A percentile compares a stretch with the other conserved stretches of the same genome.
phyloP scores from a whole-genome alignment of 495 filamentous ascomycete genomes.

The Penicillium macrosclerotiorum region DNA sequence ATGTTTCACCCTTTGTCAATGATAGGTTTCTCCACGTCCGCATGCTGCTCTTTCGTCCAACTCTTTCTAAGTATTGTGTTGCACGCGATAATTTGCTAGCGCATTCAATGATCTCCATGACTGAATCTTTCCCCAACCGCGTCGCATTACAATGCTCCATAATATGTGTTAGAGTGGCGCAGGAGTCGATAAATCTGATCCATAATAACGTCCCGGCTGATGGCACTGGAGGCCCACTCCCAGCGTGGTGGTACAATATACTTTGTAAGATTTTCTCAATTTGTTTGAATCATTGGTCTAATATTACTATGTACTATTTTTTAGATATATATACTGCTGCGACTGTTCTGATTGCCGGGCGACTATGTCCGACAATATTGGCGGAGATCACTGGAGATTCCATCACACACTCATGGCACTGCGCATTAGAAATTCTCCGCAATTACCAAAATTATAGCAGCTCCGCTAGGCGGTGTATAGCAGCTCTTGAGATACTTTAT shows the following conservation, averaged over 20 bases:
- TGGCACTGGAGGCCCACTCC: conserved; percentile 33
- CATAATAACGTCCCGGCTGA: conserved; percentile 32
- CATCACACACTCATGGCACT: conserved; percentile 31
- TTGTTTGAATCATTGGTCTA: background rate
- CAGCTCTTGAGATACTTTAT: conserved; percentile 39
- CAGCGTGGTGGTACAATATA: conserved; percentile 44
- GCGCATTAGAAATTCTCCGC: conserved; percentile 32
- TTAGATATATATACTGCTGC: conserved; percentile 39
- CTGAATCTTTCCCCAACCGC: conserved; percentile 36
- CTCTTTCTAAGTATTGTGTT: conserved; percentile 36
- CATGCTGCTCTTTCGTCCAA: conserved; percentile 38
- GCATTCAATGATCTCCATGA: conserved; percentile 23
- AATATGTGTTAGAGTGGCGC: conserved; percentile 37
- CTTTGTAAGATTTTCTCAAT: conserved; percentile 23
- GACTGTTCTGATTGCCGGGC: conserved; percentile 37
- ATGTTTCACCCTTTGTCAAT: no score
- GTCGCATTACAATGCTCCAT: conserved; percentile 38
- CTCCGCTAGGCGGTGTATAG: conserved; percentile 36
- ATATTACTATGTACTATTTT: background rate
- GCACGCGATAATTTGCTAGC: conserved; percentile 21
- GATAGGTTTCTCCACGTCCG: conserved; percentile 37
- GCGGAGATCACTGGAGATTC: conserved; percentile 26
- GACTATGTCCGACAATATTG: conserved; percentile 30
- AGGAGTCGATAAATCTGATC: conserved; percentile 36
- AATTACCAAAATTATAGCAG: conserved; percentile 37